Evolutionary conservation across 352 stramenopile species (phyloP).

Genomic region (Globisporangium megalacanthum): DNA sequence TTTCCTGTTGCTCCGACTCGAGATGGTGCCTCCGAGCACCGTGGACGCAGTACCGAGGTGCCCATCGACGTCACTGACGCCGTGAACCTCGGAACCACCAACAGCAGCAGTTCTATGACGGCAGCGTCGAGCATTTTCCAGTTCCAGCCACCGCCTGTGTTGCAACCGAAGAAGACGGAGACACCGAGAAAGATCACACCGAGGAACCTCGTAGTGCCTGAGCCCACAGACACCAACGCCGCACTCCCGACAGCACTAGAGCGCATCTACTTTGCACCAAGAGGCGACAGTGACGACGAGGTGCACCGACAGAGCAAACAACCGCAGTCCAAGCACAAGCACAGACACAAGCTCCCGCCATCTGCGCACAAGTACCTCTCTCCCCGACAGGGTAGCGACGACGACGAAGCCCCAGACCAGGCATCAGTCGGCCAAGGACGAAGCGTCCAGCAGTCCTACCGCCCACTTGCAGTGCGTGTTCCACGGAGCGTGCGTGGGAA

Average conservation of each 20-base stretch:
- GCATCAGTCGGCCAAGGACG: not conserved
- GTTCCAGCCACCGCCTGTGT: conserved; percentile 21
- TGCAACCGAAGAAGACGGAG: conserved; percentile 20
- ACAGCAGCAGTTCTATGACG: not conserved
- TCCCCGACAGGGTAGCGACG: not conserved
- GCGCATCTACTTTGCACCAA: not conserved
- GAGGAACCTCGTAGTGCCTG: conserved; percentile 30
- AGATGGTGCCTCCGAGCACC: not conserved
- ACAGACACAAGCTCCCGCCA: not conserved
- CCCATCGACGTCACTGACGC: not conserved
- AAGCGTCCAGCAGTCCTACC: not conserved
- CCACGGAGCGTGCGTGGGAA: conserved; percentile 23
- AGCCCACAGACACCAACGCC: conserved; percentile 17
- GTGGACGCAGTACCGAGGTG: not conserved
- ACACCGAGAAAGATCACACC: conserved; percentile 20
- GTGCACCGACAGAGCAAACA: conserved; percentile 5
- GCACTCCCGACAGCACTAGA: conserved; percentile 4
- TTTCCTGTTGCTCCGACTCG: too few relatives aligned
- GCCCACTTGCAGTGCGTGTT: not conserved
- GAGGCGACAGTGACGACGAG: not conserved
- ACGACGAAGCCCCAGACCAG: not conserved
- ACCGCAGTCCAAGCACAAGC: not conserved
- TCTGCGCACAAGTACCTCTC: conserved; percentile 10
- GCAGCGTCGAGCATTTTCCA: conserved; percentile 23
- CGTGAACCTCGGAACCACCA: not conserved